Percentiles rank a stretch among this genome's conserved stretches.
These are phyloP conservation scores for Cordyceps cicadae DNA, from an alignment of 2,329 filamentous ascomycete species.

Conservation along the genomic window DNA sequence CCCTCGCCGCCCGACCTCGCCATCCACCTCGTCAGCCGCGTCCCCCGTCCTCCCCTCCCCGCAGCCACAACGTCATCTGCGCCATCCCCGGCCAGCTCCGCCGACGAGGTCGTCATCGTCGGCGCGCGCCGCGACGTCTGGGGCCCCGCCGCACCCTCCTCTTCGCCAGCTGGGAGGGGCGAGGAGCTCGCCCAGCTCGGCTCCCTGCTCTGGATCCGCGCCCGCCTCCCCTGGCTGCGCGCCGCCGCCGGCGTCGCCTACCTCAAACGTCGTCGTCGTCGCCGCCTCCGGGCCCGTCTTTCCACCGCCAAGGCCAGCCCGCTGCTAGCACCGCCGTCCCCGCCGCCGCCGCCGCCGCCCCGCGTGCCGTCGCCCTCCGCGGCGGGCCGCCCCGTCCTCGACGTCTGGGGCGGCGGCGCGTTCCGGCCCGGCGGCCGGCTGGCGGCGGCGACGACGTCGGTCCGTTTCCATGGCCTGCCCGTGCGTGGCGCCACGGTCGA, in stretches of 20 bases:
- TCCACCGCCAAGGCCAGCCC: conserved; percentile 53
- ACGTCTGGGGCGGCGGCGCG: conserved; percentile 31
- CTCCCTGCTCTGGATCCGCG: conserved; percentile 81
- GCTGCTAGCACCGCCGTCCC: conserved; percentile 59
- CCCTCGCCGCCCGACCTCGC: conserved; percentile 43
- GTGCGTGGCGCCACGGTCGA: conserved; percentile 53
- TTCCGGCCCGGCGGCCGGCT: too few relatives aligned
- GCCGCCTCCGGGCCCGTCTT: conserved; percentile 51
- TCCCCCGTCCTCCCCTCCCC: conserved; percentile 40
- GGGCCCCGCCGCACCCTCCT: conserved; percentile 75
- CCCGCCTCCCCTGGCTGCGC: conserved; percentile 68
- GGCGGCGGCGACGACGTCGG: conserved; percentile 45
- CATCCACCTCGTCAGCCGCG: conserved; percentile 58
- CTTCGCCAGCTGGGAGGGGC: conserved; percentile 60
- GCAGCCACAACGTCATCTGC: conserved; percentile 65
- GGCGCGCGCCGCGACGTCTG: conserved; percentile 80
- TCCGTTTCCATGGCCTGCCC: conserved; percentile 48
- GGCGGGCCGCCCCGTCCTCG: conserved; percentile 31
- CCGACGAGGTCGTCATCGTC: conserved; percentile 64
- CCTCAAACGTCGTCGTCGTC: conserved; percentile 73
- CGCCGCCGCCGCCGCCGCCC: conserved; percentile 51
- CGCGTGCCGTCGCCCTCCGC: conserved; percentile 50
- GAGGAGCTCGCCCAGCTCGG: conserved; percentile 76
- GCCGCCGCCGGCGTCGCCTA: conserved; percentile 66
- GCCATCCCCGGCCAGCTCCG: conserved; percentile 68